A percentile compares a stretch with the other conserved stretches of the same genome.
These are phyloP conservation scores for Centaurea solstitialis DNA, from an alignment of 129 eudicot genomes.

Conservation along the genomic window DNA sequence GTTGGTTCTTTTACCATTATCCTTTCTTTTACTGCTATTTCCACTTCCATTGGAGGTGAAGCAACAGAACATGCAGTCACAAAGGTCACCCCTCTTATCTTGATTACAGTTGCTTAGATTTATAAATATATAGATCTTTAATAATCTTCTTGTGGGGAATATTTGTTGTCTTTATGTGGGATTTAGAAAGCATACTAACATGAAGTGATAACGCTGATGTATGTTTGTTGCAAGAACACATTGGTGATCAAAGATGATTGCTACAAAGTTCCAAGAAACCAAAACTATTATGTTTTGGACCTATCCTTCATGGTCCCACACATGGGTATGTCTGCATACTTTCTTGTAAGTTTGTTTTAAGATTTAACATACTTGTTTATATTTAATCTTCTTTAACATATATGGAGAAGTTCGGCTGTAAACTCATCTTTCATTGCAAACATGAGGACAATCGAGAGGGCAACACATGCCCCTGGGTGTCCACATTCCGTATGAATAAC, in stretches of 20 bases:
- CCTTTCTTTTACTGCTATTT: not conserved
- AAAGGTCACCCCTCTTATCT: not conserved
- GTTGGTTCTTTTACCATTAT: not conserved
- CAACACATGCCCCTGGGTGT: too few relatives aligned
- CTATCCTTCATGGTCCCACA: not conserved
- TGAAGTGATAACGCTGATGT: constrained; percentile 16
- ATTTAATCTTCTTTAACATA: not conserved
- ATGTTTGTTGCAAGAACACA: constrained; percentile 13
- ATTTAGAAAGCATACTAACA: constrained; percentile 23
- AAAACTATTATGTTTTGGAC: constrained; percentile 19
- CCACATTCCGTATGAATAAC: too few relatives aligned
- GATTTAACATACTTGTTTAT: constrained; percentile 9
- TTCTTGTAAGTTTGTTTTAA: not conserved
- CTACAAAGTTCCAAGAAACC: constrained; percentile 23
- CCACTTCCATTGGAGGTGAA: not conserved
- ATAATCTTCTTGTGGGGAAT: constrained; percentile 20
- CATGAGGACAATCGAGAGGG: too few relatives aligned
- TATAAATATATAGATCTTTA: not conserved
- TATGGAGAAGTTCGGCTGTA: too few relatives aligned
- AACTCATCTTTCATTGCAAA: too few relatives aligned
- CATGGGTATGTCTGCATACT: constrained; percentile 2
- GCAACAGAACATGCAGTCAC: constrained; percentile 4
- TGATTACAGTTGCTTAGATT: not conserved
- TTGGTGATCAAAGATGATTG: constrained; percentile 21
- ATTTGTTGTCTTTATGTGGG: constrained; percentile 17